Evolutionary conservation across 805 yeast species (phyloP), one percentile per base, ranked within the genome.

Genomic region (Wickerhamiella domercqiae): DNA sequence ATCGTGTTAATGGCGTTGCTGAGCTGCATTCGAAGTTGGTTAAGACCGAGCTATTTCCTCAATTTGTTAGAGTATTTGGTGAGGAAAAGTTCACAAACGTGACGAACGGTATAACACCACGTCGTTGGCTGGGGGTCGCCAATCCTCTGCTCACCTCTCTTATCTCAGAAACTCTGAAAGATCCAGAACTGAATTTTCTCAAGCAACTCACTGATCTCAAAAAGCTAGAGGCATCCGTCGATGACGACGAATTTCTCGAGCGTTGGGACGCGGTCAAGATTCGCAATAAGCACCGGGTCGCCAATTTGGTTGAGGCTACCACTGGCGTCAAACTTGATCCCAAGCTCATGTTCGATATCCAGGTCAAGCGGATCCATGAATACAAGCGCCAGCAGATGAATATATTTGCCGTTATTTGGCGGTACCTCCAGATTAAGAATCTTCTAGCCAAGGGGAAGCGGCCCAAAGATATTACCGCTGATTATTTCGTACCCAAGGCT

Each of bases 111-210:
- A 75, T 84, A 54, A 84, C 96, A 2, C 95, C 95, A 49, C 75
- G 96, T 68, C 76, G 96, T 62, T 84, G 96, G 96, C 70, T 84
- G 55, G 76, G 74, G 56, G 94, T 84, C 62, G 94, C 95, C 36
- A 86, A 84, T 59, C 95, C 96, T 7, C 67, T 65, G 47, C 66
- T 84, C 49, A 70, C 90, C 14, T 63, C 60, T n/a, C 67, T 84
- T 47, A 86, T 86, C 53, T 68, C 80, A 31, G 67, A 73, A 36
- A 5, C 20, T 9, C 33, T 30, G 7, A 74, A 73, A 48, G 65
- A 83, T 37, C 76, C 83, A 20, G 73, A 76, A 42, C 77, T 76
- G 53, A 71, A 70, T 17, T 84, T 64, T 56, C 63, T 84, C 57
- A 71, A 73, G 46, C 71, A 80, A 50, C 70, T 84, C 56, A 70